These are phyloP conservation scores for Dryas integrifolia DNA, from an alignment of 331 rosid species.

Conservation along the genomic window DNA sequence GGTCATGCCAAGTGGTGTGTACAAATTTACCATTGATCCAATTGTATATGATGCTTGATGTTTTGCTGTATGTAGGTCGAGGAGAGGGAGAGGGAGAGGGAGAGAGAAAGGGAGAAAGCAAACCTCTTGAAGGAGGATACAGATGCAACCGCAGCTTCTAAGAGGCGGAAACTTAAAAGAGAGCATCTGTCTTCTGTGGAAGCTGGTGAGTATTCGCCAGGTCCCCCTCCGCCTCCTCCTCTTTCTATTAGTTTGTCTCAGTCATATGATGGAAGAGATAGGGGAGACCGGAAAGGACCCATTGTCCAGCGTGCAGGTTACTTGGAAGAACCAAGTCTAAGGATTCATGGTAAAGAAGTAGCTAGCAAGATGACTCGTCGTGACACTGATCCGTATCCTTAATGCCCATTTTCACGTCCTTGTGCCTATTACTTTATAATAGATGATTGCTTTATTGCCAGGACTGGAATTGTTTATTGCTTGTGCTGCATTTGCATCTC, in stretches of 20 bases:
- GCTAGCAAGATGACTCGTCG: slow-evolving; percentile 82
- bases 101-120: slow-evolving; percentile 74
- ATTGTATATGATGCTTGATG: slow-evolving; percentile 3
- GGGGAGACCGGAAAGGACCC: slow-evolving; percentile 89
- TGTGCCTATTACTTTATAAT: neutral
- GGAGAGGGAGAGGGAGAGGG: slow-evolving; percentile 57
- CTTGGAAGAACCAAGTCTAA: slow-evolving; percentile 70
- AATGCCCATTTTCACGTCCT: slow-evolving; percentile 1
- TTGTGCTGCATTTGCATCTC: neutral
- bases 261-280: slow-evolving; percentile 81
- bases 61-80: slow-evolving; percentile 55
- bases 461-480: too few relatives aligned
- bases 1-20: neutral
- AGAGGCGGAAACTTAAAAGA: slow-evolving; percentile 92
- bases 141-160: slow-evolving; percentile 69
- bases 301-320: slow-evolving; percentile 62
- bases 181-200: slow-evolving; percentile 74
- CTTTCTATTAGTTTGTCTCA: slow-evolving; percentile 54
- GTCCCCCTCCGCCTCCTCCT: slow-evolving; percentile 66
- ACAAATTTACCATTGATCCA: neutral
- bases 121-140: slow-evolving; percentile 76
- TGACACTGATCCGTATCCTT: slow-evolving; percentile 94
- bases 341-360: slow-evolving; percentile 82
- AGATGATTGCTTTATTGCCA: neutral
- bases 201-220: slow-evolving; percentile 96